Evolutionary conservation across 2,329 filamentous ascomycete species (phyloP).

Genomic region (Thermoascus crustaceus): DNA sequence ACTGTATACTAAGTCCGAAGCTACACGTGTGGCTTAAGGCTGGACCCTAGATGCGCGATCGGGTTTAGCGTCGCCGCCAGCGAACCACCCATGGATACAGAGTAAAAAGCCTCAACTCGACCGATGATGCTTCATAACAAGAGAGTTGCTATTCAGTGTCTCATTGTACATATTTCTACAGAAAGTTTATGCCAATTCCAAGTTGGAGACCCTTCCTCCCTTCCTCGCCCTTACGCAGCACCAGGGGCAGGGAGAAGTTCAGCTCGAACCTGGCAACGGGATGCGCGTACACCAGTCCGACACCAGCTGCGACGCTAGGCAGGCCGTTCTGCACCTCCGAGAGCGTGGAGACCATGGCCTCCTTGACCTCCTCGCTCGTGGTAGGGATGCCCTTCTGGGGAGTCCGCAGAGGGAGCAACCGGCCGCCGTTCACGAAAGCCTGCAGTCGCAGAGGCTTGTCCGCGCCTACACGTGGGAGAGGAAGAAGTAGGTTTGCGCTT

Average conservation of each 20-base stretch:
- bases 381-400: conserved; percentile 41
- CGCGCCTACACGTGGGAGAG: conserved; percentile 70
- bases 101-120: too few species aligned
- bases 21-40: too few species aligned
- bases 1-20: too few species aligned
- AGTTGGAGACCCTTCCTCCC: conserved; percentile 86
- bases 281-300: conserved; percentile 91
- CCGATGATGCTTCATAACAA: too few species aligned
- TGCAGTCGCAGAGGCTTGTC: conserved; percentile 83
- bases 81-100: too few species aligned
- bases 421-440: conserved; percentile 82
- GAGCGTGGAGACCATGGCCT: conserved; percentile 50
- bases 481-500: conserved; percentile 75
- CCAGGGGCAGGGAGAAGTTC: conserved; percentile 85
- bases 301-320: conserved; percentile 76
- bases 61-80: too few species aligned
- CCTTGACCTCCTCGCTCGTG: conserved; percentile 38
- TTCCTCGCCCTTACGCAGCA: conserved; percentile 74
- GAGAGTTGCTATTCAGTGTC: not conserved
- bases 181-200: conserved; percentile 92
- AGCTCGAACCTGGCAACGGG: conserved; percentile 89
- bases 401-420: conserved; percentile 67
- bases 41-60: too few species aligned
- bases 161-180: conserved; percentile 48
- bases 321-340: conserved; percentile 63